Evolutionary conservation across 768 basidiomycete species (phyloP), one percentile per base, ranked within the genome.

Genomic region (Tremella yokohamensis): DNA sequence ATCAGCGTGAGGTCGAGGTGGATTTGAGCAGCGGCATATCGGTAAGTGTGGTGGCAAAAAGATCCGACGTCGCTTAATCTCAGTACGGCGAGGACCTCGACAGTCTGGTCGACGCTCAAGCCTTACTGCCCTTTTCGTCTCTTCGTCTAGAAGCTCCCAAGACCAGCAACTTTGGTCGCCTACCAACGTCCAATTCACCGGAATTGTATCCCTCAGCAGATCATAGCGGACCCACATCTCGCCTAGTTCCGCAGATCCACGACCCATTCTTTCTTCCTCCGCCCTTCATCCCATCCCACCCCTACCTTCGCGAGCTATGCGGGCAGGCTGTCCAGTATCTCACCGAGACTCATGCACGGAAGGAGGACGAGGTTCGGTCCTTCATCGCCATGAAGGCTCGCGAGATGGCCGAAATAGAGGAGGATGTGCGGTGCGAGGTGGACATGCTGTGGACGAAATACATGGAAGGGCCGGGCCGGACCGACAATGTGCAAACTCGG

Each of bases 231-330:
- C 52, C 56, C 16, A 38, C 45, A 29, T 40, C 37, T 4, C 26
- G 47, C 3, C 50, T 70, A 7, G 61, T 75, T 2, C 66, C 74
- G 0, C 66, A 64, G 0, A 45, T 70, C 8, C 63, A 64, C 9
- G 76, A 77, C 34, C 76, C 76, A 22, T 75, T 77, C 69, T 77
- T 77, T 62, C 68, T 77, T 13, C 76, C 76, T n/a, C 72, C 72
- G 9, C 76, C 76, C 6, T 77, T 75, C 54, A 71, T 72, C 12
- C 76, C 76, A 1, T 60, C 65, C 15, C 69, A 75, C 47, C 68
- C 73, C 0, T 68, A 70, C 18, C 66, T 77, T 8, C 59, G 65
- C 7, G 52, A 58, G 13, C 60, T 77, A 11, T 69, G 73, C 22
- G 52, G 62, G 26, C 24, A 53, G 13, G 71, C 74, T 7, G 65